Evolutionary conservation across 1,139 yeast genomes (phyloP).

Genomic region (Diutina mesorugosa): DNA sequence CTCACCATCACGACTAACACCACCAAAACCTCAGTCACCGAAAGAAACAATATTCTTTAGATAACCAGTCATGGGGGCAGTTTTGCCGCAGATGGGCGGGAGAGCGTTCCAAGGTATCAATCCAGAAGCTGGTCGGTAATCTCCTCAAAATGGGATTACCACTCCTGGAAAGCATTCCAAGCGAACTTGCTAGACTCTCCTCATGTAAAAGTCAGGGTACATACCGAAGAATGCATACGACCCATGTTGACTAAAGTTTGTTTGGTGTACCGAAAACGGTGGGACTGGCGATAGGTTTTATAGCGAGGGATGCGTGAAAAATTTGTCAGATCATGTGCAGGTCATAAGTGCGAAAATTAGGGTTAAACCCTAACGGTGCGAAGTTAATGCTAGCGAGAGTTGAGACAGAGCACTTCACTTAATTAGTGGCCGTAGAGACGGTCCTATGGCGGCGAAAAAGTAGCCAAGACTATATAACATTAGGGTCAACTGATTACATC

Average conservation of each 20-base stretch:
- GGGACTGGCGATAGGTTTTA: not conserved
- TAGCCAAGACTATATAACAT: no score
- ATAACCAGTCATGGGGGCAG: not conserved
- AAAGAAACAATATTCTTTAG: not conserved
- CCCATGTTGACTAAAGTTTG: constrained; percentile 32
- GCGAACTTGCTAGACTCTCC: constrained; percentile 10
- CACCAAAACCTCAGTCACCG: not conserved
- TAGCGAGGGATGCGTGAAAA: not conserved
- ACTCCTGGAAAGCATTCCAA: constrained; percentile 20
- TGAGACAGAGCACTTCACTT: no score
- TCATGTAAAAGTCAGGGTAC: constrained; percentile 17
- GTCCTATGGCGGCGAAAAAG: no score
- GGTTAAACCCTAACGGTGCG: not conserved
- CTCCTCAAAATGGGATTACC: constrained; percentile 5
- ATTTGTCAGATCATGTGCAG: not conserved
- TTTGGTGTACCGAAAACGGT: not conserved
- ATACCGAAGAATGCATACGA: constrained; percentile 73
- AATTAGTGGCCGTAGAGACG: no score
- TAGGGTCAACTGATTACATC: no score
- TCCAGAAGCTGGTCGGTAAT: constrained; percentile 15
- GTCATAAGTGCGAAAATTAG: not conserved
- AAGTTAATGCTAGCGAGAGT: no score
- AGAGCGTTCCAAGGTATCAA: constrained; percentile 12
- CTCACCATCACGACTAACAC: not conserved
- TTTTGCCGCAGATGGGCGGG: not conserved